Base-by-base conservation (phyloP, 768 basidiomycete genomes). In the Suillus spraguei region DNA sequence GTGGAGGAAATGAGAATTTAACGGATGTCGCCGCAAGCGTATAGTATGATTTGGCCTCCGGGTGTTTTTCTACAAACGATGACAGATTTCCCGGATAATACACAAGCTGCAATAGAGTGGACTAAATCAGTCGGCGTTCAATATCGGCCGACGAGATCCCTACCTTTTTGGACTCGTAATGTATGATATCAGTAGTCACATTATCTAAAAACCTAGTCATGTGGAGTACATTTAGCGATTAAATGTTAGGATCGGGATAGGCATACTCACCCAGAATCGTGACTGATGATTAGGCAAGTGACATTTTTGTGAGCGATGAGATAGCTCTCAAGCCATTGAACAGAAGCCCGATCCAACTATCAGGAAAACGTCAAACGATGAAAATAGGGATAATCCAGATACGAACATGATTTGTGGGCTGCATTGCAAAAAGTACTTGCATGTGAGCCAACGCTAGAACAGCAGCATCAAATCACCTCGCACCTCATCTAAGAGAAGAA, bases 31-130 rank as follows among this genome's bases (percentile, higher is more conserved):
- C 96, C 39, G 93, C 90, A 28, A 99, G 87, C 39, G 94, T 96
- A 81, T 98, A 99, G 83, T 97, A 99, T 3, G 95, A 94, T 79
- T 89, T 94, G 42, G 95, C 97, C 72, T 95, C 92, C 3, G 96
- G 96, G 67, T 95, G 93, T 67, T 87, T 85, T 71, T 85, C 89
- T 60, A 97, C 96, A 75, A 99, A 98, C 36, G 85, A 79, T 46
- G 93, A 93, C 39, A 99, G 86, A 77, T 97, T 97, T 62, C 96
- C 96, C 38, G 86, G 88, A 78, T 98, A 98, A 80, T 95, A 97
- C 52, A 89, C 94, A 66, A 99, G 88, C 90, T 94, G 68, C 33
- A 53, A 62, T 59, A 60, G 36, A 61, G 47, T 32, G 33, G 69
- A 63, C 35, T 70, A 59, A 63, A 44, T 59, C 68, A 62, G 53